A percentile compares a stretch with the other conserved stretches of the same genome.
These are phyloP conservation scores for Colletotrichum coccodes DNA, from an alignment of 2,329 filamentous ascomycete genomes.

Conservation along the genomic window DNA sequence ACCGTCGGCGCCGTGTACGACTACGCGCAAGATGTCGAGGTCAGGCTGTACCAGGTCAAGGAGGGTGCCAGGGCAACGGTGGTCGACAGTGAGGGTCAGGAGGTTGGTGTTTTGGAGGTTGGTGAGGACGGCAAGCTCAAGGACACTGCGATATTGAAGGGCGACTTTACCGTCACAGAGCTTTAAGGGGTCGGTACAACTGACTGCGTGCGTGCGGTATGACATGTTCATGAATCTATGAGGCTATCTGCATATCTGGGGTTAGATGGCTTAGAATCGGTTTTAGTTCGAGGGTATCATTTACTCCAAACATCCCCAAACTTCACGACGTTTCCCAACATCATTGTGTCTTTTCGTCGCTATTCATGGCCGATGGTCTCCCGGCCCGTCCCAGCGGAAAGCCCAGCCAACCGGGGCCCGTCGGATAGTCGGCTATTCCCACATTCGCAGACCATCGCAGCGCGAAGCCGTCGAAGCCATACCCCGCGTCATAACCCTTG, in stretches of 20 bases:
- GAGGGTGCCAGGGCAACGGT: conserved; percentile 53
- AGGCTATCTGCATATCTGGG: conserved; percentile 24
- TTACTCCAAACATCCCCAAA: neutral
- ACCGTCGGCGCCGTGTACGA: conserved; percentile 57
- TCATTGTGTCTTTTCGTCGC: neutral
- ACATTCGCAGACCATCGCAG: neutral
- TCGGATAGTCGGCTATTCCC: conserved; percentile 21
- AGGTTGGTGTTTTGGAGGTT: conserved; percentile 51
- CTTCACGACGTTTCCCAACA: too few species aligned
- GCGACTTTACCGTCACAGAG: conserved; percentile 37
- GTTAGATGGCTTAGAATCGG: conserved; percentile 27
- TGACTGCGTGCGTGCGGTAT: neutral
- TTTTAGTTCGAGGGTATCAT: neutral
- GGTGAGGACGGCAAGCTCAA: conserved; percentile 50
- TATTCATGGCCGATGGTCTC: neutral
- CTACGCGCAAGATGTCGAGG: conserved; percentile 57
- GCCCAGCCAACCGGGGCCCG: conserved; percentile 8
- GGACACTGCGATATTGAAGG: conserved; percentile 51
- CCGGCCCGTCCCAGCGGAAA: conserved; percentile 5
- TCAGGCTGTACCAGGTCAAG: conserved; percentile 54
- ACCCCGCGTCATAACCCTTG: neutral
- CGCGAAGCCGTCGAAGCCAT: neutral
- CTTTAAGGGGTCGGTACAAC: neutral
- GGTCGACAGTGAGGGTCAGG: conserved; percentile 53
- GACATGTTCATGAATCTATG: conserved; percentile 8